Evolutionary conservation across 192 early-diverging fungal species (phyloP).

Genomic region (Coemansia sp.): DNA sequence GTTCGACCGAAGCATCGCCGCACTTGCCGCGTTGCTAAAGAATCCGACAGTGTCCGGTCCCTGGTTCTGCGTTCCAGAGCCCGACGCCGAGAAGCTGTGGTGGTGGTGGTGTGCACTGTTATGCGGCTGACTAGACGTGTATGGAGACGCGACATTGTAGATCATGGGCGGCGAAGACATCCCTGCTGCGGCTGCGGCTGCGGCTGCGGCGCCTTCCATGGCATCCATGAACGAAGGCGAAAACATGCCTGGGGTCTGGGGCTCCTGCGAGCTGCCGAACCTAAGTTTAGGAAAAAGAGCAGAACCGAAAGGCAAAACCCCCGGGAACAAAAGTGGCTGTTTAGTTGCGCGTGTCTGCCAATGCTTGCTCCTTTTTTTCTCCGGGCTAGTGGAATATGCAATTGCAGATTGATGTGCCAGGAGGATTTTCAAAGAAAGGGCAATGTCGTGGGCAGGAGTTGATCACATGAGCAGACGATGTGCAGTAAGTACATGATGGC

Average conservation of each 20-base stretch:
- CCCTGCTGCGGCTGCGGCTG: conserved; percentile 22
- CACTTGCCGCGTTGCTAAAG: conserved; percentile 15
- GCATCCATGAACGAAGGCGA: conserved; percentile 70
- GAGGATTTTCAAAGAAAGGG: neutral
- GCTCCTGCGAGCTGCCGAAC: conserved; percentile 34
- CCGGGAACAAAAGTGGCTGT: neutral
- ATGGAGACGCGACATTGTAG: conserved; percentile 46
- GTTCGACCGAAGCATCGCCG: conserved; percentile 14
- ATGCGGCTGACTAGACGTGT: conserved; percentile 32
- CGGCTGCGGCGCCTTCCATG: conserved; percentile 52
- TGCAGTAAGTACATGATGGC: neutral
- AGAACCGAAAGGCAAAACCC: neutral
- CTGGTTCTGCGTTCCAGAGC: conserved; percentile 22
- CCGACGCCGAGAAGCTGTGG: conserved; percentile 48
- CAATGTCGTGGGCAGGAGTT: neutral
- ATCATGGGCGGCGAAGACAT: conserved; percentile 47
- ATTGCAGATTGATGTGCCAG: neutral
- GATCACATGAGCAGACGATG: neutral
- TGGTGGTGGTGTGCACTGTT: conserved; percentile 17
- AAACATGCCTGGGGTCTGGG: conserved; percentile 69
- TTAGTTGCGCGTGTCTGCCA: neutral
- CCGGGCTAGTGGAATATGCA: neutral
- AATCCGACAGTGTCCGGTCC: conserved; percentile 15
- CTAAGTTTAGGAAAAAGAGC: neutral
- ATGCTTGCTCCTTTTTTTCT: neutral